A percentile compares a stretch with the other conserved stretches of the same genome.
Conservation (phyloP, 305 asterid genomes). For the Solanum chacoense region DNA sequence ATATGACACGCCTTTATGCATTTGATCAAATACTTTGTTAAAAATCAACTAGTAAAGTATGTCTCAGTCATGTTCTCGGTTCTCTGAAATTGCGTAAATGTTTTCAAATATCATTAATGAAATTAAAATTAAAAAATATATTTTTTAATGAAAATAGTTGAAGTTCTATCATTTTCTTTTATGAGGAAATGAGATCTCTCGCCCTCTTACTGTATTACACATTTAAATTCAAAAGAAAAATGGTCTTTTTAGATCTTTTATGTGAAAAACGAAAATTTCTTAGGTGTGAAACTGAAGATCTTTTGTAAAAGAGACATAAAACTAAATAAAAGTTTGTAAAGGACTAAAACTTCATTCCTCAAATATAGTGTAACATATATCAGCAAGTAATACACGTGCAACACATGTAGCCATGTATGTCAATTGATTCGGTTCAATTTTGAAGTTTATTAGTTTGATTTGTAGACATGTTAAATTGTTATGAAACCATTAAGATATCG, state of each 20-base stretch:
- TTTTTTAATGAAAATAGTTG: neutral
- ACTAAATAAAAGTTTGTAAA: neutral
- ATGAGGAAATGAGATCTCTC: neutral
- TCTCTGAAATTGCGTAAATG: rapidly evolving
- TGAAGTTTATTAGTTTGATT: neutral
- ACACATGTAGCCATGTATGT: no score
- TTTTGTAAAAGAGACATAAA: neutral
- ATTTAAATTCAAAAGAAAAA: no score
- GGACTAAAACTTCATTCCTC: neutral
- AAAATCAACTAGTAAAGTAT: no score
- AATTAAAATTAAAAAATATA: neutral
- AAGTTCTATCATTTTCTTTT: no score
- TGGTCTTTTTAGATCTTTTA: no score
- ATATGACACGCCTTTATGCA: no score
- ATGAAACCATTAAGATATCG: no score
- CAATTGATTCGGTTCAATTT: neutral
- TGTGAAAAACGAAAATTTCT: neutral
- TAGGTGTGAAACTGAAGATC: neutral
- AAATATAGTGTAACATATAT: neutral
- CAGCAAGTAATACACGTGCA: neutral
- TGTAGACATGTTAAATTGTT: no score
- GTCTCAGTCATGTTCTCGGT: neutral
- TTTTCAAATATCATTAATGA: neutral
- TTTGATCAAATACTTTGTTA: no score
- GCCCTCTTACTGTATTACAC: no score